phyloP scores from a whole-genome alignment of 2,329 filamentous ascomycete species.

The Neofusicoccum ribis region DNA sequence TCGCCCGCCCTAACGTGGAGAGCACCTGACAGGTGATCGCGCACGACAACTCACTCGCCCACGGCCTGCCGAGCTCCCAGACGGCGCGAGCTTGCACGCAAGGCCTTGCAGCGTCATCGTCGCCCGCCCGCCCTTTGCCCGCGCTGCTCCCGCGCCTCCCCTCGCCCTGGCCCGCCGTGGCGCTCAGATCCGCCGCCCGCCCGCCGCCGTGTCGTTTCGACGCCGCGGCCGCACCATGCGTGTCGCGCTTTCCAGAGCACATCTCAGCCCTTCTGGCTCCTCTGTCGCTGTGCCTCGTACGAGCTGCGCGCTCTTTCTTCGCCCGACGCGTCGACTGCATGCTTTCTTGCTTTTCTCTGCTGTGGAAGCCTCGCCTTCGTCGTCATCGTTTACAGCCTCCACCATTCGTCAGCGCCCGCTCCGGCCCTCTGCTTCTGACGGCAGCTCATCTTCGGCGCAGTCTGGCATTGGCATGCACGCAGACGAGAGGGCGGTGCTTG shows the following conservation, averaged over 20 bases:
- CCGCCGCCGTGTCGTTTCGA: background rate
- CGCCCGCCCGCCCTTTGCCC: background rate
- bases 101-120: too few relatives aligned
- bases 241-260: background rate
- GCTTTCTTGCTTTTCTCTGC: conserved; percentile 2
- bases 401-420: background rate
- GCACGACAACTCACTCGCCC: conserved; percentile 8
- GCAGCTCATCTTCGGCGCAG: background rate
- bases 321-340: conserved; percentile 1
- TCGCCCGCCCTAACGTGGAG: background rate
- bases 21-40: conserved; percentile 2
- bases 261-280: background rate
- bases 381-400: conserved; percentile 15
- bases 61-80: background rate
- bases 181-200: background rate
- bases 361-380: conserved; percentile 1
- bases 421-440: background rate
- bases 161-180: conserved; percentile 1
- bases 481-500: background rate
- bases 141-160: background rate
- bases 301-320: background rate
- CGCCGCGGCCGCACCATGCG: background rate
- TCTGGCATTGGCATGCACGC: background rate
- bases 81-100: too few relatives aligned
- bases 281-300: conserved; percentile 11